Percentiles rank a stretch among this genome's conserved stretches.
Conservation (phyloP, 225 moss, liverwort and hornwort genomes). For the Rhytidiadelphus loreus region DNA sequence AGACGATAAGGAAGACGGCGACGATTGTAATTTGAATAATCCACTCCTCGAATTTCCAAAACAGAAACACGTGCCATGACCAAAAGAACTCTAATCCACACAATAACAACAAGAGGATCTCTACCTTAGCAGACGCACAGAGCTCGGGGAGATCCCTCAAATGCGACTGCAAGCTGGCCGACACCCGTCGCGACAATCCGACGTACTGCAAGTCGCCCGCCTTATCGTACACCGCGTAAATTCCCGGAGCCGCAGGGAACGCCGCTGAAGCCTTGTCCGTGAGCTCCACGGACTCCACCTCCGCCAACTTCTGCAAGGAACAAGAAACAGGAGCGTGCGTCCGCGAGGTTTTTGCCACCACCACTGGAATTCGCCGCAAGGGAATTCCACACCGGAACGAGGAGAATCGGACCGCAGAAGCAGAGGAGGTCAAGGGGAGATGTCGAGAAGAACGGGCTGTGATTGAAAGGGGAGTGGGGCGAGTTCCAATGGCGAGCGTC, state of each 20-base stretch:
- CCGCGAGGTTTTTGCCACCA: neutral
- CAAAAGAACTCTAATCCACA: neutral
- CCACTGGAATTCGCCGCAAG: neutral
- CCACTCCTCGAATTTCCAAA: neutral
- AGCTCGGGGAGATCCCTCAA: slow-evolving; percentile 75
- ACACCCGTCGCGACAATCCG: slow-evolving; percentile 70
- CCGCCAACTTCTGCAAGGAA: slow-evolving; percentile 54
- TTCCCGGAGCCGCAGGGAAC: slow-evolving; percentile 62
- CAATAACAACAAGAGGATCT: neutral
- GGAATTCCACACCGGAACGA: neutral
- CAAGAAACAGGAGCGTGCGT: slow-evolving; percentile 6
- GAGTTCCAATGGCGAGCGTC: neutral
- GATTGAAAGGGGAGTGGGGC: neutral
- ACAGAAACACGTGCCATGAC: neutral
- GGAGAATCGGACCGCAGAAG: neutral
- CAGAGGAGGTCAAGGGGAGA: neutral
- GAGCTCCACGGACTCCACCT: slow-evolving; percentile 56
- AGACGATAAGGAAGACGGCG: neutral
- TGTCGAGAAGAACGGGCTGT: neutral
- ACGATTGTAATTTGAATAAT: neutral
- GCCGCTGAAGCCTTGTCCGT: neutral
- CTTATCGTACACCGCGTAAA: slow-evolving; percentile 85
- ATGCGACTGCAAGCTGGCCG: slow-evolving; percentile 65
- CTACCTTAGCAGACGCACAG: slow-evolving; percentile 74
- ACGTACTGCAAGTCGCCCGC: slow-evolving; percentile 77